phyloP scores from a whole-genome alignment of 768 basidiomycete species.

The Leucocoprinus birnbaumii region DNA sequence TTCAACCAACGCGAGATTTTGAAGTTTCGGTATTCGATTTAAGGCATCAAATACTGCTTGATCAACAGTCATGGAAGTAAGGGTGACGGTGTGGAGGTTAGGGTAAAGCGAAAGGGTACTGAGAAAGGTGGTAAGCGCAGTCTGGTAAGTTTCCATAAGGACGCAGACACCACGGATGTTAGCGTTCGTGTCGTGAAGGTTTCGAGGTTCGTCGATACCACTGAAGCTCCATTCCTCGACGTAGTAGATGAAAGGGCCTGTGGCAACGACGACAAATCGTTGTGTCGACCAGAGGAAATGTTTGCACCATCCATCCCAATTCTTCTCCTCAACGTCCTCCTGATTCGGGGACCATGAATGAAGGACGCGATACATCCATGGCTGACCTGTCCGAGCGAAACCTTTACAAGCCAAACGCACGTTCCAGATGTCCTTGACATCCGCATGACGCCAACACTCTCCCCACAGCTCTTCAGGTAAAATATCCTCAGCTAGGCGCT shows the following conservation, averaged over 20 bases:
- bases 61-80: slow-evolving; percentile 9
- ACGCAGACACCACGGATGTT: slow-evolving; percentile 9
- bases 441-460: slow-evolving; percentile 9
- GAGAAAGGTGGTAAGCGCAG: slow-evolving; percentile 10
- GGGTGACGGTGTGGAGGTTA: slow-evolving; percentile 9
- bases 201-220: slow-evolving; percentile 8
- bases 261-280: slow-evolving; percentile 7
- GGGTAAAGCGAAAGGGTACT: slow-evolving; percentile 9
- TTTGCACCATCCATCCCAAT: slow-evolving; percentile 13
- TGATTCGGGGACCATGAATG: slow-evolving; percentile 12
- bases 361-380: slow-evolving; percentile 4
- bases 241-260: slow-evolving; percentile 5
- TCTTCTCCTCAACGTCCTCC: slow-evolving; percentile 11
- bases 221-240: slow-evolving; percentile 13
- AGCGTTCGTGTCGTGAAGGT: slow-evolving; percentile 8
- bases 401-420: slow-evolving; percentile 9
- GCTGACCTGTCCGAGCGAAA: slow-evolving; percentile 5
- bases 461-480: slow-evolving; percentile 9
- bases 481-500: slow-evolving; percentile 2
- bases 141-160: slow-evolving; percentile 6
- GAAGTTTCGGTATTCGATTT: slow-evolving; percentile 1
- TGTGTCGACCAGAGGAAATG: slow-evolving; percentile 11
- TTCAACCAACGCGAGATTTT: slow-evolving; percentile 3
- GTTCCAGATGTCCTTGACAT: slow-evolving; percentile 11
- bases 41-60: slow-evolving; percentile 9